These are phyloP conservation scores for Begonia peltatifolia DNA, from an alignment of 306 rosid species.

Conservation along the genomic window DNA sequence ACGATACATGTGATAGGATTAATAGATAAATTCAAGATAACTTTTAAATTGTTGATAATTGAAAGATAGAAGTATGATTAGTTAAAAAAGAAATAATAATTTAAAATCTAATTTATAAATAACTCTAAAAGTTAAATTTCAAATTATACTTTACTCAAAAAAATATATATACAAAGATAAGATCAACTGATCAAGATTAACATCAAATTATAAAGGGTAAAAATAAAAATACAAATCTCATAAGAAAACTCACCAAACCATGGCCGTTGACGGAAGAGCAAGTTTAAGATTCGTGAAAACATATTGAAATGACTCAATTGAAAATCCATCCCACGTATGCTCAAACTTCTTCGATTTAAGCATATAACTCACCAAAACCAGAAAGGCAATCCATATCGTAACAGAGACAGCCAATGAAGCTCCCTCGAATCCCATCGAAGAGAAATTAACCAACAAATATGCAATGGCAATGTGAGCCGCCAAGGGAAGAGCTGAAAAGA, in stretches of 20 bases:
- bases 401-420: constrained; percentile 53
- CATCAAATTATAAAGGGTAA: too few relatives aligned
- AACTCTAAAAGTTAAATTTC: too few relatives aligned
- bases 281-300: constrained; percentile 38
- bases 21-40: too few relatives aligned
- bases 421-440: constrained; percentile 37
- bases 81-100: too few relatives aligned
- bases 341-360: constrained; percentile 25
- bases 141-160: too few relatives aligned
- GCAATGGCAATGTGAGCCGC: constrained; percentile 31
- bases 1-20: too few relatives aligned
- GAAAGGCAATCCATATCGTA: constrained; percentile 45
- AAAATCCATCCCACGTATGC: constrained; percentile 66
- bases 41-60: too few relatives aligned
- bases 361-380: constrained; percentile 27
- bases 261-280: constrained; percentile 60
- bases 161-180: too few relatives aligned
- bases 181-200: too few relatives aligned
- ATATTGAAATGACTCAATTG: constrained; percentile 26
- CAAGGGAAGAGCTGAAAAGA: constrained; percentile 35
- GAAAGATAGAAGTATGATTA: too few relatives aligned
- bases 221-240: neutral
- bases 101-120: too few relatives aligned
- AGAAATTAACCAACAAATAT: constrained; percentile 36
- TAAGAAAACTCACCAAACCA: constrained; percentile 51